Evolutionary conservation across 495 filamentous ascomycete species (phyloP).

Genomic region (Echria macrotheca): DNA sequence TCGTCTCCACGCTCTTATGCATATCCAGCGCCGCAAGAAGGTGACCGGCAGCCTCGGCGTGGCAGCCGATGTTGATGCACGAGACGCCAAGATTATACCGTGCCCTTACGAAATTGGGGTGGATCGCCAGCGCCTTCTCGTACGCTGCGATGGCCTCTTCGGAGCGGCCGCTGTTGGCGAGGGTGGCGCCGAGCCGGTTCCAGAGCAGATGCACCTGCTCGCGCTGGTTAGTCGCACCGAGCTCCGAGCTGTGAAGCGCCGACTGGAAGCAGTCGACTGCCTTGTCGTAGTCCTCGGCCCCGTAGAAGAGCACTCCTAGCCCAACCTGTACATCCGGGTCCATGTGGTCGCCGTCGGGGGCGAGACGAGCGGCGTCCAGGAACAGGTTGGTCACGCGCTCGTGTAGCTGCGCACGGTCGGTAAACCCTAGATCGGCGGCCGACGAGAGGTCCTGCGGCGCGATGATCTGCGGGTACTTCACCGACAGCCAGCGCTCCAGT

Average conservation of each 20-base stretch:
- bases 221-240: slow-evolving; percentile 66
- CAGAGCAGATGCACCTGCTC: slow-evolving; percentile 87
- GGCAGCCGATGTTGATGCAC: slow-evolving; percentile 97
- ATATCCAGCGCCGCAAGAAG: slow-evolving; percentile 91
- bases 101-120: slow-evolving; percentile 92
- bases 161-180: slow-evolving; percentile 86
- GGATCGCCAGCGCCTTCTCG: slow-evolving; percentile 79
- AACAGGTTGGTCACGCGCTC: slow-evolving; percentile 85
- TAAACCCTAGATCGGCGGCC: slow-evolving; percentile 77
- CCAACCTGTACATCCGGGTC: slow-evolving; percentile 98
- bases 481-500: slow-evolving; percentile 89
- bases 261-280: slow-evolving; percentile 97
- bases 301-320: slow-evolving; percentile 95
- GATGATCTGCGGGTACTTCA: slow-evolving; percentile 83
- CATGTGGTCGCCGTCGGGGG: slow-evolving; percentile 80
- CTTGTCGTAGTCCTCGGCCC: slow-evolving; percentile 94
- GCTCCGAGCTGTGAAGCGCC: slow-evolving; percentile 76
- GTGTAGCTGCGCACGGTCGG: slow-evolving; percentile 84
- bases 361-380: slow-evolving; percentile 85
- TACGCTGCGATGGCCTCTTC: slow-evolving; percentile 97
- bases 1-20: slow-evolving; percentile 89
- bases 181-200: slow-evolving; percentile 94
- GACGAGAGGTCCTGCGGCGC: slow-evolving; percentile 59
- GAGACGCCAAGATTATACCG: slow-evolving; percentile 94
- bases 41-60: slow-evolving; percentile 86